Conservation (phyloP, 1,284 basidiomycete genomes). For the Leucoagaricus sp. region DNA sequence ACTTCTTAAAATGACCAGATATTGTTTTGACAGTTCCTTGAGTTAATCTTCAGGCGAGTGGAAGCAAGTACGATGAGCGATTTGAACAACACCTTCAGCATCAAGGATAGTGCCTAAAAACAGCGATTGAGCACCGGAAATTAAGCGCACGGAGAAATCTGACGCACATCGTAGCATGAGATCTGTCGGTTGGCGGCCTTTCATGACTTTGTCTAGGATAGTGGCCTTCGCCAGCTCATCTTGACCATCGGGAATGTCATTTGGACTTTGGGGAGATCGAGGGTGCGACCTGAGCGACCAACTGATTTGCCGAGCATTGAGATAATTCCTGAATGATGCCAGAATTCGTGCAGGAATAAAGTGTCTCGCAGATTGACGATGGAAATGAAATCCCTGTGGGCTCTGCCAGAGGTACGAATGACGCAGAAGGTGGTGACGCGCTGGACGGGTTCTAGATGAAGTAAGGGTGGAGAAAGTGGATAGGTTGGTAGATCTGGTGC, state of each 20-base stretch:
- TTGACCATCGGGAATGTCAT: conserved; percentile 45
- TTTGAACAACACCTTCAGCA: conserved; percentile 57
- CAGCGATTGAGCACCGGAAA: conserved; percentile 16
- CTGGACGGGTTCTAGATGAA: not conserved
- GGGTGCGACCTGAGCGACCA: conserved; percentile 35
- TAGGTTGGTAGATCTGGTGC: not conserved
- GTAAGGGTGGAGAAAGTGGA: not conserved
- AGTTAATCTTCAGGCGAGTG: conserved; percentile 27
- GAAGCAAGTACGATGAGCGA: conserved; percentile 21
- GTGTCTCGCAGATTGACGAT: not conserved
- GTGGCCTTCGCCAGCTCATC: conserved; percentile 72
- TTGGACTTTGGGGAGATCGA: conserved; percentile 28
- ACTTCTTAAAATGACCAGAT: conserved; percentile 88
- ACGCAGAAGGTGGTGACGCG: conserved; percentile 4
- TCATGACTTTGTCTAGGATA: conserved; percentile 80
- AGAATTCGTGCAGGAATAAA: conserved; percentile 1
- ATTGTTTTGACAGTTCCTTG: conserved; percentile 86
- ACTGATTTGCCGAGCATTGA: conserved; percentile 26
- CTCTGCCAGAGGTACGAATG: not conserved
- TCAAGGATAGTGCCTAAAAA: conserved; percentile 83
- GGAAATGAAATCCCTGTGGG: conserved; percentile 6
- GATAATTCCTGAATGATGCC: conserved; percentile 9
- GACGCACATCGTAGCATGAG: conserved; percentile 81
- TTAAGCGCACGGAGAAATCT: conserved; percentile 10
- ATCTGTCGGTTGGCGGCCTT: conserved; percentile 77